Evolutionary conservation across 495 filamentous ascomycete genomes (phyloP).

Genomic region (Pseudomonodictys pantanalensis): DNA sequence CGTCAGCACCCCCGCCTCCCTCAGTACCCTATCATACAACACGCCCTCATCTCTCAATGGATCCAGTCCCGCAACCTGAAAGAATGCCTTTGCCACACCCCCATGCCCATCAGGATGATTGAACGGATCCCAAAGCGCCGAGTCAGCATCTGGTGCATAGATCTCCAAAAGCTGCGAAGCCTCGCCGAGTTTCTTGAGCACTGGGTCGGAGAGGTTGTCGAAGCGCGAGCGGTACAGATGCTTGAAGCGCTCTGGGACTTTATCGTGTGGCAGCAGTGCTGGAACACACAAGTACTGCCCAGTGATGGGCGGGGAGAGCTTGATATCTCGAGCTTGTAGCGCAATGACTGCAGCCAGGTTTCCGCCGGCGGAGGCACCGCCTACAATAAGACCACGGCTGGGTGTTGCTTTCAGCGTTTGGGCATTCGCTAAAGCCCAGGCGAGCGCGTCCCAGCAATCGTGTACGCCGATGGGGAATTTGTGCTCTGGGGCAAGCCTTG

Average conservation of each 20-base stretch:
- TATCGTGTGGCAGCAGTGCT: constrained; percentile 13
- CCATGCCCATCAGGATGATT: constrained; percentile 23
- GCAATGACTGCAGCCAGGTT: constrained; percentile 31
- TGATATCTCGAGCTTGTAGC: constrained; percentile 21
- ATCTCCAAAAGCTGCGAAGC: not conserved
- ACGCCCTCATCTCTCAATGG: constrained; percentile 42
- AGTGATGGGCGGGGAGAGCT: constrained; percentile 25
- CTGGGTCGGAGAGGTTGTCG: constrained; percentile 6
- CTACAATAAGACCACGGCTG: constrained; percentile 27
- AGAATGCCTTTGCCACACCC: constrained; percentile 36
- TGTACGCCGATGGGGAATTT: constrained; percentile 25
- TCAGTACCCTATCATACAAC: constrained; percentile 34
- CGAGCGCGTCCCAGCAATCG: constrained; percentile 32
- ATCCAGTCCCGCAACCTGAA: constrained; percentile 43
- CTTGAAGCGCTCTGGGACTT: constrained; percentile 5
- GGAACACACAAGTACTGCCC: constrained; percentile 32
- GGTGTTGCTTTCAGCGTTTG: constrained; percentile 15
- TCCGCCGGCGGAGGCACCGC: constrained; percentile 31
- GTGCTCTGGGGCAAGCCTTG: constrained; percentile 31
- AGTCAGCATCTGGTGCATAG: constrained; percentile 14
- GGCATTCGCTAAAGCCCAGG: constrained; percentile 16
- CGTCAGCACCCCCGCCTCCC: constrained; percentile 26
- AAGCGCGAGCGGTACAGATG: constrained; percentile 16
- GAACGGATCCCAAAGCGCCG: constrained; percentile 27
- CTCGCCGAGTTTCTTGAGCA: constrained; percentile 6